Evolutionary conservation across 1,139 yeast species (phyloP), one percentile per base, ranked within the genome.

Genomic region (Candida labiduridarum): DNA sequence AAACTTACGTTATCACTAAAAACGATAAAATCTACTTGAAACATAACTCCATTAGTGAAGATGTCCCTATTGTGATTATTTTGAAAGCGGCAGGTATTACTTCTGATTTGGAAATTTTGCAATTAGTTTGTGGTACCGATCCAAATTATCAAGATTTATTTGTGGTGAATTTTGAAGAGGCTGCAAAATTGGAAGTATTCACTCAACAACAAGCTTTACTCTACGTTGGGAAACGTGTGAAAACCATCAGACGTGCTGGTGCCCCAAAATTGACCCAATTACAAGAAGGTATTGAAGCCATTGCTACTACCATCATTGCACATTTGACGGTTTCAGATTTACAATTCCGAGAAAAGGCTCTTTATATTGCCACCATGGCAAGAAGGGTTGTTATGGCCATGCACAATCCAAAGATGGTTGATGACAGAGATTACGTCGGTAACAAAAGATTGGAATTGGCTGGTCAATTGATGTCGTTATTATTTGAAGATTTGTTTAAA

Each of bases 381-480:
- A 82, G 99, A 66, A 82, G 98, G 63, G 98, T 94, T 3, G 80
- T 94, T 29, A 89, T 90, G 96, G 91, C 99, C 4, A 90, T 94
- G 86, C 86, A 89, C 57, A 89, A 94, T 65, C 96, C 98, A 4
- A 85, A 86, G 59, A 86, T 91, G 88, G 97, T 95, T 30, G 99
- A 94, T 64, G 99, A 95, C 69, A 83, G 99, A 71, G 99, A 95
- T 74, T 94, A 94, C 64, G 99, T 95, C 42, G 99, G 99, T 75
- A 94, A 94, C 72, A 94, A 94, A 71, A 87, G 99, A 71, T 78
- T 94, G 62, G 99, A 94, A 73, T 78, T 95, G 66, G 99, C 99
- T 1, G 99, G 99, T 52, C 99, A 95, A 68, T 79, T 95, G 64
- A 89, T 94, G 91, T 90, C 98, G 7, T 76, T 94, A 56, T 72